A percentile compares a stretch with the other conserved stretches of the same genome.
These are phyloP conservation scores for Trichophyton schoenleinii DNA, from an alignment of 2,329 filamentous ascomycete genomes.

Conservation along the genomic window DNA sequence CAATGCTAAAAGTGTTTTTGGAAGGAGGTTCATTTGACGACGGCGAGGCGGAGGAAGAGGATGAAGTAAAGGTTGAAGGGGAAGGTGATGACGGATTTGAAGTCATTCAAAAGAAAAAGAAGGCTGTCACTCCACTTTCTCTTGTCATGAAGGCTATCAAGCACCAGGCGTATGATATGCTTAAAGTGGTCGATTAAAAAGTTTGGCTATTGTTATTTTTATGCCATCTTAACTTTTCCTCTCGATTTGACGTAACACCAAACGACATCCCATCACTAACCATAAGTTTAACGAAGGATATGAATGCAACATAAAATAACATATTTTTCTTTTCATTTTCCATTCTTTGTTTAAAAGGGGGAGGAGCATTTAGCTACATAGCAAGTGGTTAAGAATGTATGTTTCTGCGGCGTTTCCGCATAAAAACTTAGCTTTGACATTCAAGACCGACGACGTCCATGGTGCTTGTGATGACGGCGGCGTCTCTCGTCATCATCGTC, in stretches of 20 bases:
- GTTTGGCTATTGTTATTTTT: background rate
- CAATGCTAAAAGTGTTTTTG: constrained; percentile 46
- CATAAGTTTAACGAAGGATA: background rate
- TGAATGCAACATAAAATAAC: background rate
- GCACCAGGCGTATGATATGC: constrained; percentile 44
- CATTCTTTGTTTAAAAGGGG: too few species aligned
- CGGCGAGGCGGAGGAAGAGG: constrained; percentile 21
- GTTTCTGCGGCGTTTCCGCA: too few species aligned
- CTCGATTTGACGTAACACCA: background rate
- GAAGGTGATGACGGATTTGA: constrained; percentile 10
- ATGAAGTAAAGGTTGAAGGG: constrained; percentile 16
- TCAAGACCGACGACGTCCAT: constrained; percentile 6
- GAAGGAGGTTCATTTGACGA: constrained; percentile 30
- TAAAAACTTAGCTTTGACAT: background rate
- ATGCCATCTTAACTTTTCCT: background rate
- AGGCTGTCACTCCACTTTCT: constrained; percentile 18
- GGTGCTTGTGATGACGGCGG: constrained; percentile 4
- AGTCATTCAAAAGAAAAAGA: constrained; percentile 22
- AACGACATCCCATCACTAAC: too few species aligned
- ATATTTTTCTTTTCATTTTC: too few species aligned
- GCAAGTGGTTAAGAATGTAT: too few species aligned
- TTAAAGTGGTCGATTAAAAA: constrained; percentile 42
- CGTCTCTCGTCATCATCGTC: constrained; percentile 7
- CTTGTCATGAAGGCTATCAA: constrained; percentile 40
- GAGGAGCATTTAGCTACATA: too few species aligned